Conservation (phyloP, 352 stramenopile genomes). For the Phytophthora ohioensis region DNA sequence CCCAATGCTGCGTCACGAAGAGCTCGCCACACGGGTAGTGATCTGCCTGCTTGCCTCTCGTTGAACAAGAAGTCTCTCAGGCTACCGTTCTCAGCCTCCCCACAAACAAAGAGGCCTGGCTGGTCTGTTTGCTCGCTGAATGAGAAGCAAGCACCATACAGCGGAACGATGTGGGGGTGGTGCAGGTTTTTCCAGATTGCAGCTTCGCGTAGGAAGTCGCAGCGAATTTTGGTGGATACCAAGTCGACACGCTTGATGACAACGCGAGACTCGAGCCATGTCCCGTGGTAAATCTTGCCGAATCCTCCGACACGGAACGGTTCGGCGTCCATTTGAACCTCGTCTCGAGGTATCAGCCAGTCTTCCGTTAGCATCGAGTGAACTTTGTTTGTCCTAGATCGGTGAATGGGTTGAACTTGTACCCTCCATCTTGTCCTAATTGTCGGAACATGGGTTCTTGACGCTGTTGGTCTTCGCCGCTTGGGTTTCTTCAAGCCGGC, state of each 20-base stretch:
- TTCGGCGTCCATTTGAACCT: background rate
- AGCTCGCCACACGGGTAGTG: constrained; percentile 19
- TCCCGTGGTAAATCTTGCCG: constrained; percentile 15
- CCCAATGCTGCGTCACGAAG: constrained; percentile 35
- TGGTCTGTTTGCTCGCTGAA: constrained; percentile 10
- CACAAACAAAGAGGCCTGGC: constrained; percentile 25
- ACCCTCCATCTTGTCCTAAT: constrained; percentile 6
- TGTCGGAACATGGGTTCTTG: background rate
- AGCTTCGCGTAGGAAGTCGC: constrained; percentile 16
- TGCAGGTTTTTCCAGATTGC: constrained; percentile 21
- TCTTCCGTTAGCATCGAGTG: background rate
- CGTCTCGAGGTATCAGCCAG: constrained; percentile 6
- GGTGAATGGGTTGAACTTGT: constrained; percentile 8
- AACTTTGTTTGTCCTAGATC: constrained; percentile 1
- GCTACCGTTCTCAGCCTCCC: constrained; percentile 19
- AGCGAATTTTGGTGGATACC: background rate
- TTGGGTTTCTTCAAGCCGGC: constrained; percentile 13
- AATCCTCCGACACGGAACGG: constrained; percentile 1
- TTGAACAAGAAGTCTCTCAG: constrained; percentile 28
- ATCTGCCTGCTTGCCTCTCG: constrained; percentile 11
- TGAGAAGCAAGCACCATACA: constrained; percentile 48
- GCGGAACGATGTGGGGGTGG: constrained; percentile 79
- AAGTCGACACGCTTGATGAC: constrained; percentile 8
- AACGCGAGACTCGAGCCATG: constrained; percentile 2
- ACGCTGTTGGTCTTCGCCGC: constrained; percentile 1